Percentiles rank a stretch among this genome's conserved stretches.
phyloP scores from a whole-genome alignment of 1,284 basidiomycete species.

The Leccinum cinnamomeum region DNA sequence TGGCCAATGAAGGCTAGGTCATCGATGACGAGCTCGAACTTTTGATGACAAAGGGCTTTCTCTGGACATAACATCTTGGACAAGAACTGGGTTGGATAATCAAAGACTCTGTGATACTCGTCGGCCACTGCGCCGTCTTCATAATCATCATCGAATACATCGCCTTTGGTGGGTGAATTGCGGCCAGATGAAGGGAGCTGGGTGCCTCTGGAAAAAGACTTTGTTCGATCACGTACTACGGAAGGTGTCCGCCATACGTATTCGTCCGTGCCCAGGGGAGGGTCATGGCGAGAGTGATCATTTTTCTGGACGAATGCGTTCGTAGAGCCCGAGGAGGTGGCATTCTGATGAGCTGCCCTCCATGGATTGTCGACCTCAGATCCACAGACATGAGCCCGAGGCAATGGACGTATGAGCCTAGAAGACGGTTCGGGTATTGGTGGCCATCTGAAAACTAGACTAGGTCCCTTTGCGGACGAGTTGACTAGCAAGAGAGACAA shows the following conservation, averaged over 20 bases:
- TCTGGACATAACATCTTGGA: slow-evolving; percentile 82
- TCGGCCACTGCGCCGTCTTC: slow-evolving; percentile 38
- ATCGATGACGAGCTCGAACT: slow-evolving; percentile 91
- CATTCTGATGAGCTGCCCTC: slow-evolving; percentile 54
- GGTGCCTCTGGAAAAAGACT: slow-evolving; percentile 42
- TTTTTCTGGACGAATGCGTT: slow-evolving; percentile 28
- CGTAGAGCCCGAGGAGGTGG: slow-evolving; percentile 5
- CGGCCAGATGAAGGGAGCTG: slow-evolving; percentile 44
- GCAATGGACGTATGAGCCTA: slow-evolving; percentile 62
- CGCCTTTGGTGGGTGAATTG: slow-evolving; percentile 45
- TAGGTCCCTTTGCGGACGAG: slow-evolving; percentile 72
- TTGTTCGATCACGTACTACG: slow-evolving; percentile 40
- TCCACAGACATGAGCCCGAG: slow-evolving; percentile 41
- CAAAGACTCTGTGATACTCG: slow-evolving; percentile 72
- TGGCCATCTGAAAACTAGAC: slow-evolving; percentile 75
- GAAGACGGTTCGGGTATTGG: slow-evolving; percentile 55
- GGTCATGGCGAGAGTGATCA: slow-evolving; percentile 18
- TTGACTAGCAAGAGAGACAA: slow-evolving; percentile 72
- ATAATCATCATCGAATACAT: slow-evolving; percentile 36
- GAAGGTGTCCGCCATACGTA: slow-evolving; percentile 58
- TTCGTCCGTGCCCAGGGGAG: slow-evolving; percentile 39
- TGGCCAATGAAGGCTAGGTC: slow-evolving; percentile 95
- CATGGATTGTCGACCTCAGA: slow-evolving; percentile 68
- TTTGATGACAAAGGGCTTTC: slow-evolving; percentile 84
- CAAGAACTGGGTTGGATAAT: slow-evolving; percentile 81